These are phyloP conservation scores for Glonium stellatum DNA, from an alignment of 495 filamentous ascomycete genomes.

Conservation along the genomic window DNA sequence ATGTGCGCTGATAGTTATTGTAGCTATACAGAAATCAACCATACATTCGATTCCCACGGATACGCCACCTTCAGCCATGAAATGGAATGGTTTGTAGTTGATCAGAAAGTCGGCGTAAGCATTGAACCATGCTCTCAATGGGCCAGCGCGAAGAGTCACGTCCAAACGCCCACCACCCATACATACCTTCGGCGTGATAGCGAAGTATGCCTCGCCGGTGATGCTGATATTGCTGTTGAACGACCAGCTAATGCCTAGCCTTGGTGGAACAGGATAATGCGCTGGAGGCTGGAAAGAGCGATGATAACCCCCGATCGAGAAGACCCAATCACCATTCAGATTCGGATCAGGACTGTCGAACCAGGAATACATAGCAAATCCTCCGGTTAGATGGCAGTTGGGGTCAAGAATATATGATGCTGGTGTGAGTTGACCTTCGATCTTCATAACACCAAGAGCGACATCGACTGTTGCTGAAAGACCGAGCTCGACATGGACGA, in stretches of 20 bases:
- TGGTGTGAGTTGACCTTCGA: constrained; percentile 42
- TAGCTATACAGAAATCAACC: background rate
- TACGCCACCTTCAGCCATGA: too few relatives aligned
- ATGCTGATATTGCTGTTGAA: constrained; percentile 35
- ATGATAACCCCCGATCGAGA: constrained; percentile 49
- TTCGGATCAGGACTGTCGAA: constrained; percentile 34
- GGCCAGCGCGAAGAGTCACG: constrained; percentile 29
- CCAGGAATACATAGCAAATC: constrained; percentile 45
- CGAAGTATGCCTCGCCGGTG: constrained; percentile 44
- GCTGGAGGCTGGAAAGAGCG: constrained; percentile 34
- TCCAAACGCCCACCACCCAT: constrained; percentile 44
- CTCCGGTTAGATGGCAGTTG: constrained; percentile 43
- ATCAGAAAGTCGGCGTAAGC: constrained; percentile 45
- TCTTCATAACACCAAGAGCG: constrained; percentile 31
- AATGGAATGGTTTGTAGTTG: constrained; percentile 47
- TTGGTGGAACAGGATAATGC: constrained; percentile 40
- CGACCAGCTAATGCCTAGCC: constrained; percentile 42
- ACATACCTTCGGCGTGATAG: constrained; percentile 45
- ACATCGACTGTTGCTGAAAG: background rate
- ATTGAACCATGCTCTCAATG: constrained; percentile 41
- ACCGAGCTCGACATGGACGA: constrained; percentile 2
- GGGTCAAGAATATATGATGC: constrained; percentile 40
- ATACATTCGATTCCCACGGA: too few relatives aligned
- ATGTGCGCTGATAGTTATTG: background rate
- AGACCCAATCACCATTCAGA: constrained; percentile 44